Evolutionary conservation across 164 flowering plant species (phyloP).

Genomic region (Magnolia sinica): DNA sequence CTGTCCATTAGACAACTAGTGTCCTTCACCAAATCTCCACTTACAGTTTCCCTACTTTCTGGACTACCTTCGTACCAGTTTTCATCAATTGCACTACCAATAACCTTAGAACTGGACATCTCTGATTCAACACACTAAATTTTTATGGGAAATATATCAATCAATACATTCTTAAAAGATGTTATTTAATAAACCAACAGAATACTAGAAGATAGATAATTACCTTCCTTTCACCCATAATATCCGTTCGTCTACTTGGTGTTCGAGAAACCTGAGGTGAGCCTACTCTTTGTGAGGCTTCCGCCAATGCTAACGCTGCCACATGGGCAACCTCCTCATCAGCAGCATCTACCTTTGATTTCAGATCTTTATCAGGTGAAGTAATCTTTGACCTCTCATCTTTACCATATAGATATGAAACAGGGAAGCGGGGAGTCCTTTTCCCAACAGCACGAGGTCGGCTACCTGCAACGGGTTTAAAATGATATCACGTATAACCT

Average conservation of each 20-base stretch:
- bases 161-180: not conserved
- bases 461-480: slow-evolving; percentile 38
- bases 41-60: slow-evolving; percentile 61
- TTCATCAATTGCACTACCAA: slow-evolving; percentile 40
- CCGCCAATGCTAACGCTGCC: slow-evolving; percentile 70
- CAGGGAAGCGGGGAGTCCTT: slow-evolving; percentile 91
- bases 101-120: slow-evolving; percentile 22
- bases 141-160: slow-evolving; percentile 3
- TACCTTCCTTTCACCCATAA: slow-evolving; percentile 43
- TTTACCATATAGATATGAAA: slow-evolving; percentile 47
- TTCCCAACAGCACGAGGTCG: slow-evolving; percentile 85
- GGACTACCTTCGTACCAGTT: slow-evolving; percentile 51
- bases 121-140: slow-evolving; percentile 32
- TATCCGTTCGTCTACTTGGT: slow-evolving; percentile 40
- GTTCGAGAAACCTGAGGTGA: slow-evolving; percentile 68
- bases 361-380: slow-evolving; percentile 36
- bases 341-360: slow-evolving; percentile 37
- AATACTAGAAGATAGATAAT: not conserved
- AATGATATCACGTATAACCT: not conserved
- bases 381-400: slow-evolving; percentile 28
- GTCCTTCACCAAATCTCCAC: slow-evolving; percentile 38
- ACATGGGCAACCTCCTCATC: slow-evolving; percentile 71
- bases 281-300: slow-evolving; percentile 72
- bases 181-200: slow-evolving; percentile 1
- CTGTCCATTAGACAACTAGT: slow-evolving; percentile 25